Base-by-base conservation (phyloP, 208 protist species). In the Wallacemonas rigidus region DNA sequence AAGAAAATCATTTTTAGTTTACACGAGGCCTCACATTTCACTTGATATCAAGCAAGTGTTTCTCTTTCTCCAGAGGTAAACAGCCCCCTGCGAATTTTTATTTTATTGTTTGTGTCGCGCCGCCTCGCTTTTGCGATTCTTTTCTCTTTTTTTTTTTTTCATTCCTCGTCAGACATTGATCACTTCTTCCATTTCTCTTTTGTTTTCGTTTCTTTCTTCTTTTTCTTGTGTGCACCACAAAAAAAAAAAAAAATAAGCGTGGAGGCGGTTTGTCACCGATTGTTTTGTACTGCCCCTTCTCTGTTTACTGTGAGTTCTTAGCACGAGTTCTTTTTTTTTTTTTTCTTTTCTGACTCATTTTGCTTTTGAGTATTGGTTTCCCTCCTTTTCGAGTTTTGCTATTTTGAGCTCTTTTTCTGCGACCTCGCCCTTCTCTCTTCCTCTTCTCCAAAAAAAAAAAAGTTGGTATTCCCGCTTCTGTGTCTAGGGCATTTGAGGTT, bases 291-390 rank as follows among this genome's bases (percentile, higher is more conserved):
- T 51, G 35, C 61, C 39, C 47, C 14, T 69, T 55, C 63, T 6
- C 12, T 50, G 45, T 50, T 50, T 50, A 26, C 26, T 26, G 26
- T 26, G 26, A 26, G 26, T 50, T 12, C 45, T 50, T 12, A 50
- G 6, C 45, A 14, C 45, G 6, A 35, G 55, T 60, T 60, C 41
- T 67, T 43, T 67, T 48, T 67, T 67, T 67, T 67, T 67, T 12
- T 40, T 67, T 7, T 41, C 35, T 67, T 60, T 60, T 40, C 26
- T n/a, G 8, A 50, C 8, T 12, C 8, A 50, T 12, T 50, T 12
- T 50, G 45, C 6, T 50, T 12, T 12, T 6, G 45, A 50, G 6
- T 39, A n/a, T 40, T 60, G 26, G 26, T 26, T 26, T 26, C 26
- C 26, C 26, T 26, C 26, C 26, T 26, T 26, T 26, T 26, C 26